Conservation (phyloP, 2,329 filamentous ascomycete species). For the Cercospora berteroae region DNA sequence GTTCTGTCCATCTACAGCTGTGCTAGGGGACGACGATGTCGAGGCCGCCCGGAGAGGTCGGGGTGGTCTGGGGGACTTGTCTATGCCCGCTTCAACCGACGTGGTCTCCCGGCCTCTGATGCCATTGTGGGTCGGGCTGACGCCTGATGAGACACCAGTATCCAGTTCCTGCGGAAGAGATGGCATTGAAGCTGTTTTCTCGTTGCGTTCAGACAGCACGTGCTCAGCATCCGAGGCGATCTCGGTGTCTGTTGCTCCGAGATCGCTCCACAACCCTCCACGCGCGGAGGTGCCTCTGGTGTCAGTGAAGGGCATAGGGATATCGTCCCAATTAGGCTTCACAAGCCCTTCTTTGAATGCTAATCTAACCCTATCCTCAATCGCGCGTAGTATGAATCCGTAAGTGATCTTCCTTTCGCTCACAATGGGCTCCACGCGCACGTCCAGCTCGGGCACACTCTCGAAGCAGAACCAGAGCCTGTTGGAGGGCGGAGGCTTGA, state of each 20-base stretch:
- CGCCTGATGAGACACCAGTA: conserved; percentile 21
- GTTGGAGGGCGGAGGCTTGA: conserved; percentile 95
- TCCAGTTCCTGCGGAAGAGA: conserved; percentile 17
- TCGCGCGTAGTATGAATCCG: conserved; percentile 83
- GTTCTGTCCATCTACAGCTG: conserved; percentile 33
- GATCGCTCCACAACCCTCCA: conserved; percentile 74
- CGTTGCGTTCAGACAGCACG: conserved; percentile 18
- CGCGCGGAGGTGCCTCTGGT: conserved; percentile 75
- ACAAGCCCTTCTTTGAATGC: conserved; percentile 91
- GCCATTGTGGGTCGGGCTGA: conserved; percentile 20
- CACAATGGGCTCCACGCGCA: conserved; percentile 93
- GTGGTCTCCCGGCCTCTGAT: conserved; percentile 15
- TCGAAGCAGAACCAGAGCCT: conserved; percentile 95
- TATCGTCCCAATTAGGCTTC: conserved; percentile 91
- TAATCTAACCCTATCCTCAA: conserved; percentile 92
- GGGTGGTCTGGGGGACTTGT: conserved; percentile 10
- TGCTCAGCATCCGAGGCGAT: background rate
- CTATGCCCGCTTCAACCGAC: conserved; percentile 13
- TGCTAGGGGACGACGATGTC: conserved; percentile 28
- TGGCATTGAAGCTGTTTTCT: conserved; percentile 32
- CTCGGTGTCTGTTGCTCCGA: conserved; percentile 32
- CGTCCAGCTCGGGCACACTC: conserved; percentile 87
- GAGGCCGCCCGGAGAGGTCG: conserved; percentile 34
- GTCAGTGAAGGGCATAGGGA: conserved; percentile 71
- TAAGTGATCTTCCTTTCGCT: conserved; percentile 95